Evolutionary conservation across 2,329 filamentous ascomycete species (phyloP), one percentile per base, ranked within the genome.

Genomic region (Dendryphion nanum): DNA sequence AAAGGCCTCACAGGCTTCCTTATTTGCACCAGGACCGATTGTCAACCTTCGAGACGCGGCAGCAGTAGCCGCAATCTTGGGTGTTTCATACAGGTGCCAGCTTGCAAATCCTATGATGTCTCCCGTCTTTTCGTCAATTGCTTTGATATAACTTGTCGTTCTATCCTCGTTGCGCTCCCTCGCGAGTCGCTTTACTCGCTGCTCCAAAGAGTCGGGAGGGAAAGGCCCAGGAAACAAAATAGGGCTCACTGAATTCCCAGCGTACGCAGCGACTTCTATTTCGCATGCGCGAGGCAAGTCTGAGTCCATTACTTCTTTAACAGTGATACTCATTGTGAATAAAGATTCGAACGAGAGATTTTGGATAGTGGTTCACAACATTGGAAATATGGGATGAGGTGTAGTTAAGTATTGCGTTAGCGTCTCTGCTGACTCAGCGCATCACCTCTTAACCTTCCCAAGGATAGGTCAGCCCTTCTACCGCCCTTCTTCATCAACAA

Each of bases 81-180:
- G 19, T 0, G 54, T 54, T 6, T 48, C 38, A 40, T 55, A 58
- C 8, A 64, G 28, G 30, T 55, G 43, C 57, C 57, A 63, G 33
- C 62, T 59, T 2, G 58, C 47, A 21, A 54, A 56, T 1, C 57
- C 57, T 4, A 59, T 48, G 35, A 57, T 50, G n/a, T 57, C 45
- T 6, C 42, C 42, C 1, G 48, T 49, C 4, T 48, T 48, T 32
- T 51, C 46, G 28, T 63, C 54, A 14, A 57, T 46, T 20, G 47
- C 54, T 37, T 62, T 52, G 4, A 58, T 20, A 18, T 51, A 56
- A 5, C 34, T 24, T 0, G 26, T 33, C 5, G 47, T 47, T 4
- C 44, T 20, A 14, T 57, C 48, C 2, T 45, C 30, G 7, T 48
- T 41, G 24, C 50, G 38, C 23, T 41, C 35, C 5, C 42, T 15